Base-by-base conservation (phyloP, 148 eudicot genomes). In the Polygonum maritimum region DNA sequence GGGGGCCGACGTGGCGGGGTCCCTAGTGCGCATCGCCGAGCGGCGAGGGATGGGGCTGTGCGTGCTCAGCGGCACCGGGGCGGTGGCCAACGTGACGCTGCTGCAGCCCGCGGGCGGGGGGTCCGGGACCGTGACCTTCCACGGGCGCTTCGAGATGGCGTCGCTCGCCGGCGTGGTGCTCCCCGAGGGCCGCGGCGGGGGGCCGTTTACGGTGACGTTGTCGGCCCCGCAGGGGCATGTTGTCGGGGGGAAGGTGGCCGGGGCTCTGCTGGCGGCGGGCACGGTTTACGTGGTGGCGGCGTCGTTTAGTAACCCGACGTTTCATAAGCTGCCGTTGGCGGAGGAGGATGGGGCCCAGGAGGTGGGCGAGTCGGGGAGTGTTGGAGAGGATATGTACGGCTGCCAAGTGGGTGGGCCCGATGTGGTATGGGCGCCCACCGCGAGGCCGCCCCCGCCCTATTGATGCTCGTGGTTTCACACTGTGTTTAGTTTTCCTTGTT, bases 211-310 rank as follows among this genome's bases (percentile, higher is more conserved):
- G 0, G 81, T 93, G 1, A 81, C 92, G 11, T 18, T 93, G 22
- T 93, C 90, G 76, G 96, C 96, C 2, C 96, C 96, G 55, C 92
- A 88, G 55, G 98, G 96, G 44, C 93, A 91, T 73, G 83, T 93
- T 4, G 90, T 88, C 0, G 98, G 98, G 0, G 98, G 98, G 1
- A 76, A 80, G 16, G 96, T 91, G 5, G 90, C 76, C 15, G 96
- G 93, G 0, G 69, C 84, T 14, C 69, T 93, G 10, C 1, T 81
- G 0, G 76, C 90, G 0, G 83, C 89, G 0, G 88, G 92, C 1
- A 84, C 90, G 0, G 87, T 91, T 0, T 93, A 83, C 16, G 79
- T 93, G 1, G 76, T 93, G 3, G 93, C 93, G 51, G 85, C 93
- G 26, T 84, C 89, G 76, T 90, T 90, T 48, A 84, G 80, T 49